These are phyloP conservation scores for Lentinula edodes DNA, from an alignment of 768 basidiomycete species.

Conservation along the genomic window DNA sequence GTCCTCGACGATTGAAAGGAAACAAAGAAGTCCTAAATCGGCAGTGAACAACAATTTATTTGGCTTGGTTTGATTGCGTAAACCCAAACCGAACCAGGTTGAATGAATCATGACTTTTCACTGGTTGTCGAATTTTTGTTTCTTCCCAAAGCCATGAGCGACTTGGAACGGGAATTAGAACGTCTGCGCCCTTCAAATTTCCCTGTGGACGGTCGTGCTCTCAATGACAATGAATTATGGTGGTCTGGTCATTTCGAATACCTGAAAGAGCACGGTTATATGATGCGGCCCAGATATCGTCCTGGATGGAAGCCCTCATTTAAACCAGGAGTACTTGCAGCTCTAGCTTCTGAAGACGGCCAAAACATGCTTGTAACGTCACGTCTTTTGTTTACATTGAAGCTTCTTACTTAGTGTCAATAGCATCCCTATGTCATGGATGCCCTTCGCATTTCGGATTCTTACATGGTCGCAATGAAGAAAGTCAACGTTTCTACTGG, in stretches of 20 bases:
- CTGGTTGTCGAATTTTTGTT: too few relatives aligned
- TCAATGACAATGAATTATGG: conserved; percentile 4
- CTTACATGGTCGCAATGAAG: conserved; percentile 15
- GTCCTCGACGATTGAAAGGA: too few relatives aligned
- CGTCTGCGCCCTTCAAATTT: background rate
- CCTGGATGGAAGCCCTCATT: conserved; percentile 17
- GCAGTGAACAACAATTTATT: too few relatives aligned
- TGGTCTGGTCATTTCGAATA: conserved; percentile 13
- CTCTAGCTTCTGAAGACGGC: background rate
- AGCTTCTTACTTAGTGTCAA: background rate
- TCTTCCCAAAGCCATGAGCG: background rate
- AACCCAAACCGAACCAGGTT: too few relatives aligned
- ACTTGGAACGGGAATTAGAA: background rate
- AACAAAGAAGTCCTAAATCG: too few relatives aligned
- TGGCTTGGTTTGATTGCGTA: too few relatives aligned
- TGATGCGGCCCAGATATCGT: conserved; percentile 11
- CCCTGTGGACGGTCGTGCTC: too few relatives aligned
- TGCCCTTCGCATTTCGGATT: conserved; percentile 17
- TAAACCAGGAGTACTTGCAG: background rate
- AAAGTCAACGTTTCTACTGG: background rate
- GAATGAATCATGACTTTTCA: too few relatives aligned
- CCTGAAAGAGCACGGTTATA: conserved; percentile 12
- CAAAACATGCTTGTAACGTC: background rate
- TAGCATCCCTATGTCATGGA: conserved; percentile 7
- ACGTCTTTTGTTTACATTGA: background rate